These are phyloP conservation scores for Globisporangium camurandrum DNA, from an alignment of 352 stramenopile species.

Conservation along the genomic window DNA sequence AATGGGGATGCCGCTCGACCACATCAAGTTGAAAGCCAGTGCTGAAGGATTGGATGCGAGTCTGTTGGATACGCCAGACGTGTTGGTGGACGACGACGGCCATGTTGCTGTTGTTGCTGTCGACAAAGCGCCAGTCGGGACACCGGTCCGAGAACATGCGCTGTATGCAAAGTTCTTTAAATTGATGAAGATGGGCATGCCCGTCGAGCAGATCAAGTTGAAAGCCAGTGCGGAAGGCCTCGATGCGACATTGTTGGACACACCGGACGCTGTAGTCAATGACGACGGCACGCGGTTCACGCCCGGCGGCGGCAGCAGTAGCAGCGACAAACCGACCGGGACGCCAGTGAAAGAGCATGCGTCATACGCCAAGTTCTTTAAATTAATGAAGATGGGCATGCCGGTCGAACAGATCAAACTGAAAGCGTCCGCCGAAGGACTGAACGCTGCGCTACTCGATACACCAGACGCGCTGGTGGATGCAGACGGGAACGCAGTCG, in stretches of 20 bases:
- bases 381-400: slow-evolving; percentile 87
- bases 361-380: slow-evolving; percentile 93
- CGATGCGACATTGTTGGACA: slow-evolving; percentile 44
- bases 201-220: slow-evolving; percentile 83
- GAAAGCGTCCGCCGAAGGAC: slow-evolving; percentile 57
- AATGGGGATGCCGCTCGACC: slow-evolving; percentile 79
- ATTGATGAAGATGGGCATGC: slow-evolving; percentile 86
- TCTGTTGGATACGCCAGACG: slow-evolving; percentile 51
- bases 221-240: slow-evolving; percentile 62
- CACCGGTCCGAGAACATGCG: slow-evolving; percentile 80
- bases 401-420: slow-evolving; percentile 86
- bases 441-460: slow-evolving; percentile 46
- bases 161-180: slow-evolving; percentile 94
- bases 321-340: slow-evolving; percentile 13
- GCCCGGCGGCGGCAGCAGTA: neutral
- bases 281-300: slow-evolving; percentile 44
- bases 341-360: slow-evolving; percentile 80
- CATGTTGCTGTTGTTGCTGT: slow-evolving; percentile 22
- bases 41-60: slow-evolving; percentile 48
- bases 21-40: slow-evolving; percentile 82
- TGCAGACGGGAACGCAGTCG: slow-evolving; percentile 22
- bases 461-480: slow-evolving; percentile 53
- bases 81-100: slow-evolving; percentile 43
- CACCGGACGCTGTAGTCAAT: slow-evolving; percentile 48
- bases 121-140: slow-evolving; percentile 18